Evolutionary conservation across 257 asterid species (phyloP).

Genomic region (Gentiana dahurica): DNA sequence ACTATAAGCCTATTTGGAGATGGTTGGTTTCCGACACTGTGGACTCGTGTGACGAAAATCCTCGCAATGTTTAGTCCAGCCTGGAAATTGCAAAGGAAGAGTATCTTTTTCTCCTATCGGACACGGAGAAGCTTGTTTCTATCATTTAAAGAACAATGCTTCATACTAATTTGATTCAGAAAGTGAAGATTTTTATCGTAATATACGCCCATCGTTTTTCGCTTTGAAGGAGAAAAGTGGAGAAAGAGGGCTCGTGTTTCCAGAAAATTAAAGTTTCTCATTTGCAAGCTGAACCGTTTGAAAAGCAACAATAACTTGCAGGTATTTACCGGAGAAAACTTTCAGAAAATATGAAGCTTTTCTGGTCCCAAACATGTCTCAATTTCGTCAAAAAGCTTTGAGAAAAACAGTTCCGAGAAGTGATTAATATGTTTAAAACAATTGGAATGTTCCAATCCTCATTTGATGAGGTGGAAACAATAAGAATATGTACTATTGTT

Average conservation of each 20-base stretch:
- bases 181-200: slow-evolving; percentile 16
- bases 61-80: no score
- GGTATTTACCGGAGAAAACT: slow-evolving; percentile 14
- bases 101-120: no score
- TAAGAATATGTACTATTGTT: slow-evolving; percentile 41
- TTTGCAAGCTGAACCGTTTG: no score
- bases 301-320: background rate
- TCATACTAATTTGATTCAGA: slow-evolving; percentile 12
- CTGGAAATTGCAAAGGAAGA: no score
- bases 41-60: no score
- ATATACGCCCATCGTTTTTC: slow-evolving; percentile 13
- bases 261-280: no score
- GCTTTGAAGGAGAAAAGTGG: slow-evolving; percentile 14
- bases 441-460: slow-evolving; percentile 21
- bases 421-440: slow-evolving; percentile 15
- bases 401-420: slow-evolving; percentile 6
- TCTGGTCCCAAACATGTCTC: slow-evolving; percentile 11
- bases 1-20: no score
- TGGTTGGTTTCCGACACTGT: no score
- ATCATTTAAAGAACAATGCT: no score
- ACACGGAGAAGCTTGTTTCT: no score
- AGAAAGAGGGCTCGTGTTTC: background rate
- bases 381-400: slow-evolving; percentile 8
- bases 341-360: slow-evolving; percentile 14
- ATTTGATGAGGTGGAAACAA: slow-evolving; percentile 25